phyloP scores from a whole-genome alignment of 2,329 filamentous ascomycete species.

The Cladosporium sp. region DNA sequence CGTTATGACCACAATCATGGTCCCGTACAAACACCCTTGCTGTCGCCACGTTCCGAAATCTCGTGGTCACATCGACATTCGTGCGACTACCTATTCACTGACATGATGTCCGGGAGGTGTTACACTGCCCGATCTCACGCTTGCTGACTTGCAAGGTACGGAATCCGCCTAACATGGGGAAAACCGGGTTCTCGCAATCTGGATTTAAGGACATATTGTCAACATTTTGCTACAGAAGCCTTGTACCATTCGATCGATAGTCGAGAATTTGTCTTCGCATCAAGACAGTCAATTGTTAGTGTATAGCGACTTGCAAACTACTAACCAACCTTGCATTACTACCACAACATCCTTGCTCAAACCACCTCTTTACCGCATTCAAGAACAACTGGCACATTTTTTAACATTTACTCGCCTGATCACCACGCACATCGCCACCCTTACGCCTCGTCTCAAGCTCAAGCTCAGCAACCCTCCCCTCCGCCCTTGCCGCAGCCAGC shows the following conservation, averaged over 20 bases:
- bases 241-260: neutral
- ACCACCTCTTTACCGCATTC: neutral
- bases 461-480: conserved; percentile 6
- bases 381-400: neutral
- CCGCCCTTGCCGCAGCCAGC: neutral
- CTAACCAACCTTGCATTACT: neutral
- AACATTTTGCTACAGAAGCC: neutral
- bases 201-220: neutral
- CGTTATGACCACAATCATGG: neutral
- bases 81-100: neutral
- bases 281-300: neutral
- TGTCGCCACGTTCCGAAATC: neutral
- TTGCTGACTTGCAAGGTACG: neutral
- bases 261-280: neutral
- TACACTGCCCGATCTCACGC: neutral
- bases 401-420: neutral
- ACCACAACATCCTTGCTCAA: neutral
- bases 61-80: neutral
- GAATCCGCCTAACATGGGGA: neutral
- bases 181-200: neutral
- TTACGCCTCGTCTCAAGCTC: neutral
- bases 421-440: neutral
- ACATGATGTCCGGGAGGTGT: neutral
- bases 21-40: neutral
- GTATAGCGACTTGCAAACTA: neutral